Conservation (phyloP, 164 flowering plant genomes). For the Pachysandra terminalis region DNA sequence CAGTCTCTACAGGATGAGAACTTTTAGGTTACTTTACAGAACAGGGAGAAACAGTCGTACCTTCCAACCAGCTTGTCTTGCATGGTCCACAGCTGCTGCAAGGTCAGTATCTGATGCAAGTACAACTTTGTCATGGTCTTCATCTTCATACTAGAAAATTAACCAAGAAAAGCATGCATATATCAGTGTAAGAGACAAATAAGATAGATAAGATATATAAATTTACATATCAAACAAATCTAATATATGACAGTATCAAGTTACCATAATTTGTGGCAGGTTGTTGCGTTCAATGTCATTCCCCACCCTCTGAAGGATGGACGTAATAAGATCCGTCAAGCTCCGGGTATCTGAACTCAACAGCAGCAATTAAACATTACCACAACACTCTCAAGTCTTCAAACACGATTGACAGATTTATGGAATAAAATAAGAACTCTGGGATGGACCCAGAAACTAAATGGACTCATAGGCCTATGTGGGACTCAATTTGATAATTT, state of each 20-base stretch:
- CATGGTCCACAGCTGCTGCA: slow-evolving; percentile 90
- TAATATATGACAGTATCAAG: no score
- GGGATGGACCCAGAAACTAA: neutral
- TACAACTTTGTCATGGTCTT: slow-evolving; percentile 87
- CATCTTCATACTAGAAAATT: slow-evolving; percentile 88
- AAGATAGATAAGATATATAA: no score
- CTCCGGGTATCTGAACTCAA: slow-evolving; percentile 53
- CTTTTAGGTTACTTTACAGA: neutral
- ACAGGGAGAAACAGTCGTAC: slow-evolving; percentile 27
- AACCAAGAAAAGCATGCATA: slow-evolving; percentile 1
- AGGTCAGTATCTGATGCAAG: slow-evolving; percentile 89
- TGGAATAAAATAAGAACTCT: neutral
- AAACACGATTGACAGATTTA: neutral
- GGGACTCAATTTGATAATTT: neutral
- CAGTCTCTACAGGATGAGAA: no score
- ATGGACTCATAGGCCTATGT: neutral
- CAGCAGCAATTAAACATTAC: slow-evolving; percentile 5
- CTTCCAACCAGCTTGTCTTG: slow-evolving; percentile 87
- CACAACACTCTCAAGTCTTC: neutral
- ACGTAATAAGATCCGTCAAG: slow-evolving; percentile 71
- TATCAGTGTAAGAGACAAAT: neutral
- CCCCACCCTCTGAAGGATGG: slow-evolving; percentile 85
- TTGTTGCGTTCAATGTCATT: slow-evolving; percentile 75
- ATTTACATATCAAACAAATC: neutral
- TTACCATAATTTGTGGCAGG: slow-evolving; percentile 86